Percentiles rank a stretch among this genome's conserved stretches.
Evolutionary conservation across 306 rosid genomes (phyloP).

Genomic region (Begonia masoniana): DNA sequence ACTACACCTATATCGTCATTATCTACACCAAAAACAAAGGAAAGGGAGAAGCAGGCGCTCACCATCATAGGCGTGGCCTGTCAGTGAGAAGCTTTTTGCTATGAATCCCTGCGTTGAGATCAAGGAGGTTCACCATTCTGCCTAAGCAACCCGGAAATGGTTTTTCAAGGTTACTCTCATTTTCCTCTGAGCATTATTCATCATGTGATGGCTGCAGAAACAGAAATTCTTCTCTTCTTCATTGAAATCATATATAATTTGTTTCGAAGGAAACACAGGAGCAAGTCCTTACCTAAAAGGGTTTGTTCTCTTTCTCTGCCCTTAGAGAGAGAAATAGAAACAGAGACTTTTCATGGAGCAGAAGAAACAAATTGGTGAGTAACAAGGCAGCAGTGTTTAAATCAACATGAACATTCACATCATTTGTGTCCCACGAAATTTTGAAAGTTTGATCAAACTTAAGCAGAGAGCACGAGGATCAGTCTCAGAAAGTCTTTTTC

Average conservation of each 20-base stretch:
- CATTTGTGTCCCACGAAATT: slow-evolving; percentile 16
- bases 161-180: slow-evolving; percentile 39
- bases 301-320: too few species aligned
- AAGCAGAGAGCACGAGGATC: too few species aligned
- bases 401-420: not conserved
- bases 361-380: too few species aligned
- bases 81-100: slow-evolving; percentile 74
- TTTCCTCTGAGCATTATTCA: slow-evolving; percentile 45
- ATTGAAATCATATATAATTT: too few species aligned
- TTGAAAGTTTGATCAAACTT: slow-evolving; percentile 1
- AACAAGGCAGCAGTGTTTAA: too few species aligned
- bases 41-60: slow-evolving; percentile 3
- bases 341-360: too few species aligned
- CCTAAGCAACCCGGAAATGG: slow-evolving; percentile 89
- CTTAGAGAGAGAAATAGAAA: too few species aligned
- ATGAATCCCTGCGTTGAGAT: slow-evolving; percentile 46
- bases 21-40: not conserved
- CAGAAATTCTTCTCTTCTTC: not conserved
- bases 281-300: too few species aligned
- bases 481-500: too few species aligned
- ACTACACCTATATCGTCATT: too few species aligned
- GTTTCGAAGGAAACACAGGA: too few species aligned
- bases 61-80: slow-evolving; percentile 67
- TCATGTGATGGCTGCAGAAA: slow-evolving; percentile 22
- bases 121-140: slow-evolving; percentile 91